Conservation (phyloP, 2,329 filamentous ascomycete species). For the Ophiostoma ips region DNA sequence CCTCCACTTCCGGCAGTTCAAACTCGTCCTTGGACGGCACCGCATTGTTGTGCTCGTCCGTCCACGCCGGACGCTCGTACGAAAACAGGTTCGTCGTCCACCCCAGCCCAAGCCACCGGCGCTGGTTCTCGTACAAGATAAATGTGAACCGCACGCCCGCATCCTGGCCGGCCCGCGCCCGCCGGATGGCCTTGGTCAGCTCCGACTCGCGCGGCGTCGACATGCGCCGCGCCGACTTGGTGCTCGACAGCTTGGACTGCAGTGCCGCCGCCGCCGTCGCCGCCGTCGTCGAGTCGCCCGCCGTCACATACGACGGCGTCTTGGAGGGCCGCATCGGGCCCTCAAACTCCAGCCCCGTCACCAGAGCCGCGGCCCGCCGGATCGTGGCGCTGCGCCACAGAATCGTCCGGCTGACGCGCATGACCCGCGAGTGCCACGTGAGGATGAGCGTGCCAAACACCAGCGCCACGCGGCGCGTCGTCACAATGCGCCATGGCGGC, state of each 20-base stretch:
- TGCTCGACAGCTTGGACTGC: slow-evolving; percentile 17
- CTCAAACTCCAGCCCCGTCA: slow-evolving; percentile 71
- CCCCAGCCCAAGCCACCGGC: slow-evolving; percentile 84
- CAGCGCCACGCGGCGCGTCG: slow-evolving; percentile 71
- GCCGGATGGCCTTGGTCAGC: slow-evolving; percentile 30
- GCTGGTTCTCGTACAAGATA: slow-evolving; percentile 90
- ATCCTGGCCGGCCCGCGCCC: slow-evolving; percentile 32
- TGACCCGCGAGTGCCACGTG: slow-evolving; percentile 84
- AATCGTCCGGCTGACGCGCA: slow-evolving; percentile 70
- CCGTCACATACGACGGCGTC: slow-evolving; percentile 15
- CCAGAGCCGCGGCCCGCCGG: slow-evolving; percentile 50
- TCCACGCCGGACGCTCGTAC: slow-evolving; percentile 84
- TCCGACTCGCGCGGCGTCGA: slow-evolving; percentile 30
- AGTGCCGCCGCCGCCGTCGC: slow-evolving; percentile 11
- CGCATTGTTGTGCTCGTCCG: slow-evolving; percentile 82
- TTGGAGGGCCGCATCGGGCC: slow-evolving; percentile 25
- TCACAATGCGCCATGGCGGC: slow-evolving; percentile 72
- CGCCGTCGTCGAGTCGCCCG: slow-evolving; percentile 14
- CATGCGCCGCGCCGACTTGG: slow-evolving; percentile 15
- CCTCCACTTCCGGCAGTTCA: slow-evolving; percentile 47
- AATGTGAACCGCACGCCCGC: slow-evolving; percentile 92
- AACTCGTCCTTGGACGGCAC: slow-evolving; percentile 61
- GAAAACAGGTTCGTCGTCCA: slow-evolving; percentile 89
- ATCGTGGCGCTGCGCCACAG: slow-evolving; percentile 78
- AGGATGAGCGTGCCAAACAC: slow-evolving; percentile 72